phyloP scores from a whole-genome alignment of 2,329 filamentous ascomycete species.

The Colletotrichum spinosum region DNA sequence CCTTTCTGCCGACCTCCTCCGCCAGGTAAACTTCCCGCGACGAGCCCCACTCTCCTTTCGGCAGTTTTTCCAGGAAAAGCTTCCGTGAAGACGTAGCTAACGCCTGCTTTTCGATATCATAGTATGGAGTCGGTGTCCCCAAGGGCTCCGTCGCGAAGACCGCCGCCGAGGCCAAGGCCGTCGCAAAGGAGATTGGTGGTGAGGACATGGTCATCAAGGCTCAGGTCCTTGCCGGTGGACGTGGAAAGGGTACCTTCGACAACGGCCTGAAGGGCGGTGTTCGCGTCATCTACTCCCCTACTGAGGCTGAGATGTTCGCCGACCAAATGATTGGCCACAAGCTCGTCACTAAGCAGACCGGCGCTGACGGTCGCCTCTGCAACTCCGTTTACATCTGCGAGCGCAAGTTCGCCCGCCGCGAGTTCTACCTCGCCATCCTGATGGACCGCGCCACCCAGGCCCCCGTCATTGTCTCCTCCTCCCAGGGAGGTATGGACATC shows the following conservation, averaged over 20 bases:
- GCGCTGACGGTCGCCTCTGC: slow-evolving; percentile 91
- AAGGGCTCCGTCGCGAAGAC: slow-evolving; percentile 87
- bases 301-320: slow-evolving; percentile 96
- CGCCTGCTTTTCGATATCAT: slow-evolving; percentile 35
- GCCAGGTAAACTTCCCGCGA: slow-evolving; percentile 62
- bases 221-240: slow-evolving; percentile 96
- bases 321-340: slow-evolving; percentile 99
- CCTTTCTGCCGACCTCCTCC: slow-evolving; percentile 91
- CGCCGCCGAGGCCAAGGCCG: slow-evolving; percentile 87
- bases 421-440: slow-evolving; percentile 98
- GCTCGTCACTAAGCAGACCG: slow-evolving; percentile 99
- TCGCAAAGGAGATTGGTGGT: slow-evolving; percentile 90
- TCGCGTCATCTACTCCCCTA: slow-evolving; percentile 97
- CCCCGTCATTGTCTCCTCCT: slow-evolving; percentile 97
- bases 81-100: slow-evolving; percentile 25
- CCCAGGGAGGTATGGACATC: slow-evolving; percentile 99
- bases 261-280: slow-evolving; percentile 99
- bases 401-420: slow-evolving; percentile 98
- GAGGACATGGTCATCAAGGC: slow-evolving; percentile 99
- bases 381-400: slow-evolving; percentile 99
- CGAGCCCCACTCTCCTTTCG: slow-evolving; percentile 35
- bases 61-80: slow-evolving; percentile 20
- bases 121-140: slow-evolving; percentile 96
- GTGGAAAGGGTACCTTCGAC: slow-evolving; percentile 97
- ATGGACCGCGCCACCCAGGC: slow-evolving; percentile 95